Percentiles rank a stretch among this genome's conserved stretches.
Conservation (phyloP, 768 basidiomycete genomes). For the Pseudohyphozyma bogoriensis region DNA sequence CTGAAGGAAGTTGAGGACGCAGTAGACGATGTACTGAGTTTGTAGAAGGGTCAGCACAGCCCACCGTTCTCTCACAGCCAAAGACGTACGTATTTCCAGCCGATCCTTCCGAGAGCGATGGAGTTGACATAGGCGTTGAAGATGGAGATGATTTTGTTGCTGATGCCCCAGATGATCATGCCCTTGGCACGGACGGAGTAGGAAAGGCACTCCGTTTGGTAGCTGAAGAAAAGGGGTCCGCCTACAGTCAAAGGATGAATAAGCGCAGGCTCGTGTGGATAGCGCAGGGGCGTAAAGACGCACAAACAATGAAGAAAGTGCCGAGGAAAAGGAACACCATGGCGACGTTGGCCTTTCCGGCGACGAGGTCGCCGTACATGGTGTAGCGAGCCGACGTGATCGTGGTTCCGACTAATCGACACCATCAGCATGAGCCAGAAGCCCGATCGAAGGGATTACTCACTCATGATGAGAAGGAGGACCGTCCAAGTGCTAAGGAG, state of each 20-base stretch:
- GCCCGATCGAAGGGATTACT: no score
- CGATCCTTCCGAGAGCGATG: neutral
- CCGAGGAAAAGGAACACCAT: neutral
- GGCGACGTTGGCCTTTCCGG: neutral
- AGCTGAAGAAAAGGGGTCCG: slow-evolving; percentile 6
- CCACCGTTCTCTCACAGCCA: neutral
- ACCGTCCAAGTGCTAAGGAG: slow-evolving; percentile 38
- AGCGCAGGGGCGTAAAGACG: neutral
- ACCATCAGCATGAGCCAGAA: no score
- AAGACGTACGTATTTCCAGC: neutral
- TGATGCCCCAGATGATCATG: slow-evolving; percentile 5
- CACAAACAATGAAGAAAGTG: neutral
- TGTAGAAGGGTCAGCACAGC: neutral
- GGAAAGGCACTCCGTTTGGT: slow-evolving; percentile 39
- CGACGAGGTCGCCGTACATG: neutral
- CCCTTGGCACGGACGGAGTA: slow-evolving; percentile 40
- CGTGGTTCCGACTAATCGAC: slow-evolving; percentile 28
- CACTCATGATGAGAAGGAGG: slow-evolving; percentile 30
- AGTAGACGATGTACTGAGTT: neutral
- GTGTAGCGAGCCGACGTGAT: slow-evolving; percentile 2
- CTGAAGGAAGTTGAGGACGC: neutral
- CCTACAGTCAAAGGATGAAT: neutral
- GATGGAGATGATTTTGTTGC: neutral
- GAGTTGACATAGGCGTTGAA: slow-evolving; percentile 7
- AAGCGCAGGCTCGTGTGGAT: no score